phyloP scores from a whole-genome alignment of 2,329 filamentous ascomycete genomes.

The Pyricularia sp. region DNA sequence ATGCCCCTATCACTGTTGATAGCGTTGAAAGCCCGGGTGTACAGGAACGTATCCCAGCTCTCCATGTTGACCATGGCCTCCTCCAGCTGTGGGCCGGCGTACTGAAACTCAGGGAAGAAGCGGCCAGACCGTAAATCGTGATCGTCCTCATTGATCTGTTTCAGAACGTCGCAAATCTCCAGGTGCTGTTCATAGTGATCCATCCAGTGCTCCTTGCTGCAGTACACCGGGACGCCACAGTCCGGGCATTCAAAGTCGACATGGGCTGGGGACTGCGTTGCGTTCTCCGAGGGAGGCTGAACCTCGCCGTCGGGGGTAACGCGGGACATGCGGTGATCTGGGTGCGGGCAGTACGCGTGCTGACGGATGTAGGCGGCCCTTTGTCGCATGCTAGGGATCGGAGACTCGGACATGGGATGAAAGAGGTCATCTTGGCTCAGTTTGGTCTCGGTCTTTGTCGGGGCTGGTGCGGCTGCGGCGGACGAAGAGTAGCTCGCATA shows the following conservation, averaged over 20 bases:
- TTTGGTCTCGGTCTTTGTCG: conserved; percentile 13
- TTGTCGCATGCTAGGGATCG: conserved; percentile 73
- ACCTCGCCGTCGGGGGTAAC: conserved; percentile 15
- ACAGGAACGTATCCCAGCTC: conserved; percentile 96
- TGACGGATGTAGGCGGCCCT: conserved; percentile 85
- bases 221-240: conserved; percentile 87
- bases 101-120: conserved; percentile 87
- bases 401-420: conserved; percentile 81
- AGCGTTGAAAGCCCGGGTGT: conserved; percentile 80
- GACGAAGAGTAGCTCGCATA: conserved; percentile 1
- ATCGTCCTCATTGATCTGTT: conserved; percentile 95
- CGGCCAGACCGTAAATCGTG: conserved; percentile 85
- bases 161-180: conserved; percentile 79
- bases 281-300: conserved; percentile 36
- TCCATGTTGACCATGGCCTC: conserved; percentile 93
- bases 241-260: conserved; percentile 93
- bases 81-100: conserved; percentile 79
- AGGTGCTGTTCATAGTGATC: conserved; percentile 90
- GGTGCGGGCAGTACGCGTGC: conserved; percentile 88
- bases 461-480: conserved; percentile 10
- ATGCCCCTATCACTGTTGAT: conserved; percentile 83
- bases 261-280: conserved; percentile 56
- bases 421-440: conserved; percentile 74
- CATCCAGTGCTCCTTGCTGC: conserved; percentile 88
- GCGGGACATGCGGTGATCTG: conserved; percentile 67